Percentiles rank a stretch among this genome's conserved stretches.
Conservation (phyloP, 2,329 filamentous ascomycete genomes). For the Fusarium devonianum region DNA sequence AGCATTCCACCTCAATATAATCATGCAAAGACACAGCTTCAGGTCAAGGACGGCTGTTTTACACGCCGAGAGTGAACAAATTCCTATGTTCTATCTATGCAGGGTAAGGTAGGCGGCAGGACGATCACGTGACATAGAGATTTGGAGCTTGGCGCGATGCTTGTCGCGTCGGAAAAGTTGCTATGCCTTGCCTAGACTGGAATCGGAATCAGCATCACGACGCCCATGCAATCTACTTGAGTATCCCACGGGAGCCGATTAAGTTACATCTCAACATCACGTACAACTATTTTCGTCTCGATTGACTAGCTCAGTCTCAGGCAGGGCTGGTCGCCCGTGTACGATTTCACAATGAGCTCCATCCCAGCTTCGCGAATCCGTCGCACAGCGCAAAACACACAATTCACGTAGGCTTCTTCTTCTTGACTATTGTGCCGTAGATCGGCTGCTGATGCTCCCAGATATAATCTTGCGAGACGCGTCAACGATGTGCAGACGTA, state of each 20-base stretch:
- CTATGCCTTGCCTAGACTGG: slow-evolving; percentile 13
- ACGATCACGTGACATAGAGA: slow-evolving; percentile 30
- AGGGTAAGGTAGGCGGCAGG: neutral
- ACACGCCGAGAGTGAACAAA: neutral
- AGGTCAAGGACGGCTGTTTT: too few species aligned
- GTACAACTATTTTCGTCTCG: neutral
- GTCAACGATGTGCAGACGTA: slow-evolving; percentile 68
- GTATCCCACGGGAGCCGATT: neutral
- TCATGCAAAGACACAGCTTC: too few species aligned
- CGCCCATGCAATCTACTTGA: neutral
- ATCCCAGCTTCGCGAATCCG: slow-evolving; percentile 51
- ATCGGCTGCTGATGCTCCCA: slow-evolving; percentile 41
- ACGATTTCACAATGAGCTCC: slow-evolving; percentile 44
- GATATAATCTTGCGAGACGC: slow-evolving; percentile 66
- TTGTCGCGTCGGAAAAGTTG: slow-evolving; percentile 43
- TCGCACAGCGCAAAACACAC: slow-evolving; percentile 57
- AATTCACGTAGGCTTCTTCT: slow-evolving; percentile 52
- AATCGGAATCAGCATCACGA: slow-evolving; percentile 9
- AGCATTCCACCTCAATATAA: too few species aligned
- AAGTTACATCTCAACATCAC: neutral
- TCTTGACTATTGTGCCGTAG: too few species aligned
- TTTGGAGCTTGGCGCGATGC: slow-evolving; percentile 34
- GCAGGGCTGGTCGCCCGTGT: slow-evolving; percentile 37
- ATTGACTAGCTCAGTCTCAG: neutral
- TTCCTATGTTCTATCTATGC: neutral